Conservation (phyloP, 306 rosid genomes). For the Betula pendula region DNA sequence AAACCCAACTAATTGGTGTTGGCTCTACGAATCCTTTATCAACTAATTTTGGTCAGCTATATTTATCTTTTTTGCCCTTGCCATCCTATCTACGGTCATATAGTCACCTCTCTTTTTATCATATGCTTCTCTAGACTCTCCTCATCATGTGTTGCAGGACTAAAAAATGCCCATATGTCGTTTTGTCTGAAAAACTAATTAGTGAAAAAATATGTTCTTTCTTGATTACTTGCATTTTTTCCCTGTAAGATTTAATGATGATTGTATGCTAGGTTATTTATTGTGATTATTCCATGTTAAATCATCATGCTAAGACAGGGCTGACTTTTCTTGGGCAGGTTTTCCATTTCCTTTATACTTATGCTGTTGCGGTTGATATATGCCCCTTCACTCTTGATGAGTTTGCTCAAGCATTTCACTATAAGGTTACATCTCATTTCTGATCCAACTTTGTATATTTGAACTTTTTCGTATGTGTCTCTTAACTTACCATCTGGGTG, state of each 20-base stretch:
- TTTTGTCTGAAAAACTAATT: background rate
- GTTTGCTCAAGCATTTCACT: constrained; percentile 88
- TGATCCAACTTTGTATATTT: constrained; percentile 21
- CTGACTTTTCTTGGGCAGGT: constrained; percentile 55
- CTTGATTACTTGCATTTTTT: constrained; percentile 12
- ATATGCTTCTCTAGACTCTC: background rate
- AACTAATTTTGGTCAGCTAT: background rate
- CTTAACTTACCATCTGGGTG: constrained; percentile 3
- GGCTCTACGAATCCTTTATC: background rate
- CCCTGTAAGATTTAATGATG: constrained; percentile 15
- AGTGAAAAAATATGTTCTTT: background rate
- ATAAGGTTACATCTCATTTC: constrained; percentile 65
- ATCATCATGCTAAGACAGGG: constrained; percentile 6
- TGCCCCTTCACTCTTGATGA: constrained; percentile 93
- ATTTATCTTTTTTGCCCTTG: background rate
- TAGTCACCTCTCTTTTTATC: background rate
- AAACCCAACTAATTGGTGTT: background rate
- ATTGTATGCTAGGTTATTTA: background rate
- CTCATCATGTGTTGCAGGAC: background rate
- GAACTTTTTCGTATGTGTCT: constrained; percentile 10
- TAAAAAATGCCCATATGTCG: background rate
- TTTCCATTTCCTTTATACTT: constrained; percentile 88
- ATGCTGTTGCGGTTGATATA: constrained; percentile 55
- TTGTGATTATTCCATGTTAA: constrained; percentile 7
- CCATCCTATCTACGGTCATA: background rate